phyloP scores from a whole-genome alignment of 2,329 filamentous ascomycete species.

The Penicillium sp. region DNA sequence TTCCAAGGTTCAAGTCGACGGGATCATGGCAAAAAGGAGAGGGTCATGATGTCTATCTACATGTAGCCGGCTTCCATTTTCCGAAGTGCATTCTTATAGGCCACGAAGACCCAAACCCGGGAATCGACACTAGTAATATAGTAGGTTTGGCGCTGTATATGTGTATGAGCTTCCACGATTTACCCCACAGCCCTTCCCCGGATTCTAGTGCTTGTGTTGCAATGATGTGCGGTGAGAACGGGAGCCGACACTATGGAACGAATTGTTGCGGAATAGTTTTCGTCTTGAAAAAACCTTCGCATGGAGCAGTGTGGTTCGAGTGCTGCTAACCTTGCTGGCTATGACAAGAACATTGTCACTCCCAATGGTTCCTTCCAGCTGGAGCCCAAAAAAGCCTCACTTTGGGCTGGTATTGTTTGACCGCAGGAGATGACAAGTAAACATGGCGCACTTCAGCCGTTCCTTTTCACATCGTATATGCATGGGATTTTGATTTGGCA shows the following conservation, averaged over 20 bases:
- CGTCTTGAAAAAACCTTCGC: too few relatives aligned
- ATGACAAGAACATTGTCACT: background rate
- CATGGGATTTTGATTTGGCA: background rate
- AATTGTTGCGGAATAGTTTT: too few relatives aligned
- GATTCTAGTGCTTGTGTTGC: slow-evolving; percentile 1
- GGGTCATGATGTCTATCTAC: background rate
- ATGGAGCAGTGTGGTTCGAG: slow-evolving; percentile 6
- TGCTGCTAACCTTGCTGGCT: slow-evolving; percentile 1
- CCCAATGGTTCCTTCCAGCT: background rate
- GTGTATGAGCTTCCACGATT: too few relatives aligned
- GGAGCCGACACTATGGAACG: too few relatives aligned
- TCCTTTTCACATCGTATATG: background rate
- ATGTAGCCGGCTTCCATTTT: slow-evolving; percentile 18
- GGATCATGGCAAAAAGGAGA: background rate
- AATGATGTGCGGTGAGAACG: background rate
- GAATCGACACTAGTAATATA: background rate
- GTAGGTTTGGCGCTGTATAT: too few relatives aligned
- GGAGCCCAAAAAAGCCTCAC: background rate
- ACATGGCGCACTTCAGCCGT: background rate
- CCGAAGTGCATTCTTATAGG: slow-evolving; percentile 8
- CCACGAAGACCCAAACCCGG: background rate
- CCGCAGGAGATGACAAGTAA: background rate
- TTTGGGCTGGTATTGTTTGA: background rate
- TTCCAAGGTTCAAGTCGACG: too few relatives aligned
- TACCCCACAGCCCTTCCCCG: slow-evolving; percentile 11